phyloP scores from a whole-genome alignment of 108 stramenopile species.

The Schizochytrium sp. region DNA sequence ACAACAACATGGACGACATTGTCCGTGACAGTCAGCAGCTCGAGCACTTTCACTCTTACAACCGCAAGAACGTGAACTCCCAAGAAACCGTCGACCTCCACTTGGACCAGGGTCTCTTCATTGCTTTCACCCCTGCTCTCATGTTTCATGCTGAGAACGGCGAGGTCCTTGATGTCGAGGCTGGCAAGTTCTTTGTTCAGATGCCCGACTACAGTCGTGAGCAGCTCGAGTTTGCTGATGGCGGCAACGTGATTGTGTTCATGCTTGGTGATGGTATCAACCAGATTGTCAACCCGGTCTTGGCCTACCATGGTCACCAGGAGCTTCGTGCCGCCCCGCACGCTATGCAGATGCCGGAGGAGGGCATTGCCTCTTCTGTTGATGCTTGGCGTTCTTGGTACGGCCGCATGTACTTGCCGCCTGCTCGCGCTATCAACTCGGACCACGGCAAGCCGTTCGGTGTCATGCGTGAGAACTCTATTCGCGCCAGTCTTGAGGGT shows the following conservation, averaged over 20 bases:
- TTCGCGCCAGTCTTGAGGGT: constrained; percentile 8
- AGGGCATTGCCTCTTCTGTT: not conserved
- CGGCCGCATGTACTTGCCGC: constrained; percentile 86
- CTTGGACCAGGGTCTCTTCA: constrained; percentile 82
- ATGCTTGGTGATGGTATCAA: constrained; percentile 87
- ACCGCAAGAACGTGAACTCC: not conserved
- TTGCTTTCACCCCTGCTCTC: constrained; percentile 82
- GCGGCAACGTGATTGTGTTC: constrained; percentile 79
- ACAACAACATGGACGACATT: constrained; percentile 70
- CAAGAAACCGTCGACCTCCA: constrained; percentile 75
- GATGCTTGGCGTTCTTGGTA: constrained; percentile 81
- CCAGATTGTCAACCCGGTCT: constrained; percentile 75
- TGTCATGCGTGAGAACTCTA: constrained; percentile 71
- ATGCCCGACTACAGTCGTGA: constrained; percentile 70
- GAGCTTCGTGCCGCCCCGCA: constrained; percentile 81
- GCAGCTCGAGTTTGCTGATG: constrained; percentile 74
- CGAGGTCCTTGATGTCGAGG: constrained; percentile 43
- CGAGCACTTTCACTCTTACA: constrained; percentile 87
- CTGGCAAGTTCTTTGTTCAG: constrained; percentile 71
- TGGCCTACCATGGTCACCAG: constrained; percentile 9
- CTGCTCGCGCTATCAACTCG: constrained; percentile 76
- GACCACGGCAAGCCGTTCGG: constrained; percentile 75
- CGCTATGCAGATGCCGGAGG: constrained; percentile 69
- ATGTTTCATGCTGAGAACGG: constrained; percentile 62
- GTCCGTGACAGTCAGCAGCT: constrained; percentile 80